Evolutionary conservation across 129 eudicot genomes (phyloP).

Genomic region (Lonicera japonica): DNA sequence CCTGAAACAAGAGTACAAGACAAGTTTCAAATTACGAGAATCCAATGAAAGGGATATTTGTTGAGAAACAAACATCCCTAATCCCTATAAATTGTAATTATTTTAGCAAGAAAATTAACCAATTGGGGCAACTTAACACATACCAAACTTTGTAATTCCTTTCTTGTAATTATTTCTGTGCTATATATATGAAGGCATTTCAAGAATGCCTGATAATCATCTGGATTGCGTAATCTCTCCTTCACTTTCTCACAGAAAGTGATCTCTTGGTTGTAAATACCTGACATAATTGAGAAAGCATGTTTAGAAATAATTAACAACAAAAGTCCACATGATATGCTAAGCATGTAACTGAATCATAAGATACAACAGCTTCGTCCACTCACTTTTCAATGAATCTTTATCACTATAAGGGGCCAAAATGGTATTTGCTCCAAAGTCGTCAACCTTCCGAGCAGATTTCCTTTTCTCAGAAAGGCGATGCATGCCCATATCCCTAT

Average conservation of each 20-base stretch:
- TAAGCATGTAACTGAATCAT: constrained; percentile 1
- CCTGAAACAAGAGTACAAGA: constrained; percentile 57
- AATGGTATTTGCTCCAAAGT: constrained; percentile 51
- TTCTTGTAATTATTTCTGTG: constrained; percentile 90
- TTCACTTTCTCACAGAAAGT: constrained; percentile 89
- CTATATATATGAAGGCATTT: constrained; percentile 97
- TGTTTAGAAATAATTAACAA: background rate
- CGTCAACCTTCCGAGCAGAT: constrained; percentile 76
- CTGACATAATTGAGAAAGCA: constrained; percentile 33
- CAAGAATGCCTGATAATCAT: constrained; percentile 95
- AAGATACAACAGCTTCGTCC: background rate
- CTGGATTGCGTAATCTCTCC: constrained; percentile 72
- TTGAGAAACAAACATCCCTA: too few species aligned
- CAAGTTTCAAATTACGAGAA: constrained; percentile 5
- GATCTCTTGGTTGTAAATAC: constrained; percentile 78
- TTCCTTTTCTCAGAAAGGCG: constrained; percentile 59
- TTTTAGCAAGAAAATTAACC: background rate
- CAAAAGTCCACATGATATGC: background rate
- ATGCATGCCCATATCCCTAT: constrained; percentile 40
- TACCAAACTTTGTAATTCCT: constrained; percentile 89
- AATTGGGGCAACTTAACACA: background rate
- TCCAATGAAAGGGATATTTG: background rate
- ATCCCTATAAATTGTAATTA: background rate
- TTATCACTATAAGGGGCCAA: constrained; percentile 63
- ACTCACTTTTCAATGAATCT: constrained; percentile 84